Percentiles rank a stretch among this genome's conserved stretches.
phyloP scores from a whole-genome alignment of 257 asterid genomes.

The Euphrasia confusa region DNA sequence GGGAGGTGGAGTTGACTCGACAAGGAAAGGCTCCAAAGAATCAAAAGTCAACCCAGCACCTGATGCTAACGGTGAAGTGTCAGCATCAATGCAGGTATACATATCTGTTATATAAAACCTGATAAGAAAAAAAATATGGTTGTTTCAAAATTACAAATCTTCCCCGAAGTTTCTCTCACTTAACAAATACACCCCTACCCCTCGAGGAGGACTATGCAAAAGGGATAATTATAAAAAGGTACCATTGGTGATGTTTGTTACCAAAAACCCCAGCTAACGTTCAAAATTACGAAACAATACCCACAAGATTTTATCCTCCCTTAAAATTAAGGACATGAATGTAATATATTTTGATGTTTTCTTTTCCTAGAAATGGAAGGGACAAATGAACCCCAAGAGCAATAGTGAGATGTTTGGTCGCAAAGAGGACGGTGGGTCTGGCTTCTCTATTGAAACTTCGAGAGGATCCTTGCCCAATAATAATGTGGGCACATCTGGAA shows the following conservation, averaged over 20 bases:
- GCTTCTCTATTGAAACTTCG: slow-evolving; percentile 44
- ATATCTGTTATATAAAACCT: not conserved
- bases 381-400: slow-evolving; percentile 47
- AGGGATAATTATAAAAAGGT: too few species aligned
- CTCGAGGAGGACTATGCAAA: not conserved
- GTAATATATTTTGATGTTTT: slow-evolving; percentile 4
- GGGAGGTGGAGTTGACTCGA: slow-evolving; percentile 42
- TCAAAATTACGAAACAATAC: too few species aligned
- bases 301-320: too few species aligned
- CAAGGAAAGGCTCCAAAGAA: slow-evolving; percentile 39
- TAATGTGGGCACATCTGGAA: slow-evolving; percentile 36
- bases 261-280: not conserved
- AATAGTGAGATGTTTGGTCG: slow-evolving; percentile 51
- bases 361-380: slow-evolving; percentile 45
- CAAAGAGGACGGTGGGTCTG: slow-evolving; percentile 46
- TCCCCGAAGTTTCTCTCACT: not conserved
- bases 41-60: slow-evolving; percentile 61
- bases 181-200: not conserved
- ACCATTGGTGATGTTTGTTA: too few species aligned
- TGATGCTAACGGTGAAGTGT: slow-evolving; percentile 66
- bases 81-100: slow-evolving; percentile 53
- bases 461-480: slow-evolving; percentile 30
- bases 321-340: too few species aligned
- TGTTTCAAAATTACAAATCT: too few species aligned
- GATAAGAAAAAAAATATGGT: too few species aligned